Evolutionary conservation across 805 yeast species (phyloP).

Genomic region (Candida glaebosa): DNA sequence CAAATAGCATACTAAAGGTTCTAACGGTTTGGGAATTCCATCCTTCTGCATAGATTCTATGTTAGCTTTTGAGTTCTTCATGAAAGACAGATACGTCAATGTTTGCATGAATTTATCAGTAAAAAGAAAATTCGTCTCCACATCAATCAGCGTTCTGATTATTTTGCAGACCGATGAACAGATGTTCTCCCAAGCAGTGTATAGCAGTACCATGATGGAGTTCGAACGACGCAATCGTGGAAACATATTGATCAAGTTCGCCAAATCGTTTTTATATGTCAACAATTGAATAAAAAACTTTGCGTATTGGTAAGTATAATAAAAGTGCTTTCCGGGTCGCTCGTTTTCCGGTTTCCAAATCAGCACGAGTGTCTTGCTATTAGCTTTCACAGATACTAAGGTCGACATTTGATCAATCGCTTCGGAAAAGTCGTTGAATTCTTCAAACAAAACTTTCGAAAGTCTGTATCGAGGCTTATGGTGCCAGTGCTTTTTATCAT

Average conservation of each 20-base stretch:
- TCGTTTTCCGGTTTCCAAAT: constrained; percentile 95
- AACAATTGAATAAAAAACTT: constrained; percentile 58
- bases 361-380: constrained; percentile 67
- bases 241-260: constrained; percentile 55
- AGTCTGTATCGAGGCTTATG: constrained; percentile 77
- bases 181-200: constrained; percentile 63
- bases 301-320: constrained; percentile 69
- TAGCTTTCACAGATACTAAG: constrained; percentile 62
- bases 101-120: constrained; percentile 52
- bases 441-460: constrained; percentile 58
- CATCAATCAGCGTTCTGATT: constrained; percentile 40
- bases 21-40: constrained; percentile 35
- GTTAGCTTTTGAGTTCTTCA: constrained; percentile 30
- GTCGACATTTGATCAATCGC: constrained; percentile 65
- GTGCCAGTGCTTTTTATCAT: constrained; percentile 89
- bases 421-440: constrained; percentile 44
- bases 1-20: constrained; percentile 41
- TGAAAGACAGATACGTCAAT: constrained; percentile 43
- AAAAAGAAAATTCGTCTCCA: constrained; percentile 40
- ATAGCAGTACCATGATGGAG: constrained; percentile 67
- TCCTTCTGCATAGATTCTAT: constrained; percentile 22
- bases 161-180: constrained; percentile 52
- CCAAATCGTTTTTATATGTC: constrained; percentile 51
- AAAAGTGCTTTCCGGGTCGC: constrained; percentile 89
- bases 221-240: constrained; percentile 77